Base-by-base conservation (phyloP, 1,284 basidiomycete genomes). In the Ustanciosporium gigantosporum region DNA sequence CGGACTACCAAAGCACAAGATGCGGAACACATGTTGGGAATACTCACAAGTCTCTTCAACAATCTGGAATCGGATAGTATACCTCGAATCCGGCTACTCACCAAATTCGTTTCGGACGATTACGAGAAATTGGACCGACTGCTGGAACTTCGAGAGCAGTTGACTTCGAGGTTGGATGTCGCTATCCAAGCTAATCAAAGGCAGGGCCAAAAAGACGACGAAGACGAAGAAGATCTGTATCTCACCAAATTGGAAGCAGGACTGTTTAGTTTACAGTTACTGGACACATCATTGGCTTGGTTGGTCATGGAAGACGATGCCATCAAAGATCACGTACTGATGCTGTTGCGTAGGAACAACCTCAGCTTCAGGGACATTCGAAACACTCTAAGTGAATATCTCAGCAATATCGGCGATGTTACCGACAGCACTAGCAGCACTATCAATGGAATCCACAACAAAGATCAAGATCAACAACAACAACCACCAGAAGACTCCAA, bases 261-360 rank as follows among this genome's bases (percentile, higher is more conserved):
- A 0, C 79, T 96, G 25, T 93, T 89, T 74, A 88, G 88, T 2
- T 79, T 98, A 9, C 94, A 98, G 73, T 88, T 87, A 15, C 84
- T 90, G 19, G 94, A 97, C 79, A 95, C 93, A 60, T 87, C 96
- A 40, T 79, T 97, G 22, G 92, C 89, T 1, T 99, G 95, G 95
- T 79, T 97, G 22, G 84, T 86, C 48, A 95, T 97, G 91, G 95
- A 99, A 80, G 95, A 98, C 69, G 95, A 98, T 70, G 95, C 92
- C 3, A 21, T 37, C 15, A 45, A 48, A 7, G 52, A 59, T n/a
- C 72, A 74, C 25, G 35, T 66, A 11, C 22, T 36, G 11, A 34
- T 50, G 22, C 29, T 73, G 15, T 41, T 74, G 5, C 25, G 25
- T 7, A 46, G 73, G 2, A 44, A 37, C 6, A 45, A 43, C 2